These are phyloP conservation scores for Paramecium caudatum DNA, from an alignment of 73 alveolate species.

Conservation along the genomic window DNA sequence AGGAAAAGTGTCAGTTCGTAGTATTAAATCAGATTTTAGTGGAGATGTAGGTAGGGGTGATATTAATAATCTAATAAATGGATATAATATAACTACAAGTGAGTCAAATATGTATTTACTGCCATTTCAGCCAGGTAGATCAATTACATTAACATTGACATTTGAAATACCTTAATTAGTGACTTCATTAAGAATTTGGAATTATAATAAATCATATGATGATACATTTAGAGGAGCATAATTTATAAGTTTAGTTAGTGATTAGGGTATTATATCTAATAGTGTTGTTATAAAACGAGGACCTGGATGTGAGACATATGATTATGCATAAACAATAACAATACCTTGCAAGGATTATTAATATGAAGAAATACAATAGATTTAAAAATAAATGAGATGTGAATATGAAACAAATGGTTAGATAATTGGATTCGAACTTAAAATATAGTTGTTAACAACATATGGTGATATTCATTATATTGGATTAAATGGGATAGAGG, in stretches of 20 bases:
- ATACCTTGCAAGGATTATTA: conserved; percentile 81
- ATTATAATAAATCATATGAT: conserved; percentile 84
- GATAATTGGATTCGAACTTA: conserved; percentile 84
- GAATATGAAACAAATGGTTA: conserved; percentile 83
- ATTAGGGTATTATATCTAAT: conserved; percentile 77
- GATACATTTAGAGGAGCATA: conserved; percentile 89
- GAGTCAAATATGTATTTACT: conserved; percentile 91
- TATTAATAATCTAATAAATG: conserved; percentile 83
- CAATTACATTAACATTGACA: conserved; percentile 76
- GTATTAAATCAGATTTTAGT: conserved; percentile 80
- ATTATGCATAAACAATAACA: conserved; percentile 81
- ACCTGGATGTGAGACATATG: conserved; percentile 79
- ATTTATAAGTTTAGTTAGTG: conserved; percentile 74
- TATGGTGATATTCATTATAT: conserved; percentile 91
- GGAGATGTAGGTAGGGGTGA: conserved; percentile 86
- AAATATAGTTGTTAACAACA: conserved; percentile 82
- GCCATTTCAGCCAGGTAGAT: conserved; percentile 82
- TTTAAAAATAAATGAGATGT: conserved; percentile 46
- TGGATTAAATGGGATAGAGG: conserved; percentile 89
- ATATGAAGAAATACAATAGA: conserved; percentile 42
- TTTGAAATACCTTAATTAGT: conserved; percentile 74
- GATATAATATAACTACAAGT: conserved; percentile 80
- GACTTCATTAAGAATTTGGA: conserved; percentile 83
- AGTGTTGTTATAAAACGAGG: conserved; percentile 85
- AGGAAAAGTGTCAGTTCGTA: conserved; percentile 59